Percentiles rank a stretch among this genome's conserved stretches.
phyloP scores from a whole-genome alignment of 192 early-diverging fungal genomes.

The Backusella morwellensis region DNA sequence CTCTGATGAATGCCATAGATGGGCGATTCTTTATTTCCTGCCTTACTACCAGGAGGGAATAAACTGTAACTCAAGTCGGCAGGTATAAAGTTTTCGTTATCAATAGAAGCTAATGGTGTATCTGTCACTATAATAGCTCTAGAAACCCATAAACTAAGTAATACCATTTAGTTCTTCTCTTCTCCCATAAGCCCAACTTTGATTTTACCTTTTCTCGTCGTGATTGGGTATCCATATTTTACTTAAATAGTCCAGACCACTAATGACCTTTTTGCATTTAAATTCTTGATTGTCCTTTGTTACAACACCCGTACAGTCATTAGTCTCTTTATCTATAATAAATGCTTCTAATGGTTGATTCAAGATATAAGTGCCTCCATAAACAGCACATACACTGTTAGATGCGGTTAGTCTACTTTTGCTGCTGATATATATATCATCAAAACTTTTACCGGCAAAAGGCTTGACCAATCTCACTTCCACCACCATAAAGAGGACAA shows the following conservation, averaged over 20 bases:
- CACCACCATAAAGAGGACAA: conserved; percentile 82
- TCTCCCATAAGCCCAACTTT: no score
- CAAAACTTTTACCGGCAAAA: conserved; percentile 66
- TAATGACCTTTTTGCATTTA: conserved; percentile 46
- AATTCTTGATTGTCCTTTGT: conserved; percentile 41
- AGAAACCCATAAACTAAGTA: conserved; percentile 1
- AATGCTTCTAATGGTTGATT: conserved; percentile 46
- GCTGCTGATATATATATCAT: no score
- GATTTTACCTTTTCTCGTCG: conserved; percentile 17
- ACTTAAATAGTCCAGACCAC: conserved; percentile 53
- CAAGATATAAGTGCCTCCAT: conserved; percentile 89
- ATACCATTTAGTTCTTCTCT: conserved; percentile 1
- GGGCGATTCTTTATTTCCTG: not conserved
- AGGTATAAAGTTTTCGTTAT: conserved; percentile 8
- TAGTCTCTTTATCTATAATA: conserved; percentile 37
- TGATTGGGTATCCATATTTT: conserved; percentile 33
- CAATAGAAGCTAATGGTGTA: not conserved
- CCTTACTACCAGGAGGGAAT: conserved; percentile 17
- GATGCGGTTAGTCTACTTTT: not conserved
- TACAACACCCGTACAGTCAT: conserved; percentile 40
- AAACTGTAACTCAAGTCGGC: conserved; percentile 11
- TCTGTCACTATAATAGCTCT: conserved; percentile 18
- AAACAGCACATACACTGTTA: conserved; percentile 78
- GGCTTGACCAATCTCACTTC: conserved; percentile 86
- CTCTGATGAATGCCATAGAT: conserved; percentile 12